Percentiles rank a stretch among this genome's conserved stretches.
Evolutionary conservation across 768 basidiomycete species (phyloP).

Genomic region (Leccinum subtestaceum): DNA sequence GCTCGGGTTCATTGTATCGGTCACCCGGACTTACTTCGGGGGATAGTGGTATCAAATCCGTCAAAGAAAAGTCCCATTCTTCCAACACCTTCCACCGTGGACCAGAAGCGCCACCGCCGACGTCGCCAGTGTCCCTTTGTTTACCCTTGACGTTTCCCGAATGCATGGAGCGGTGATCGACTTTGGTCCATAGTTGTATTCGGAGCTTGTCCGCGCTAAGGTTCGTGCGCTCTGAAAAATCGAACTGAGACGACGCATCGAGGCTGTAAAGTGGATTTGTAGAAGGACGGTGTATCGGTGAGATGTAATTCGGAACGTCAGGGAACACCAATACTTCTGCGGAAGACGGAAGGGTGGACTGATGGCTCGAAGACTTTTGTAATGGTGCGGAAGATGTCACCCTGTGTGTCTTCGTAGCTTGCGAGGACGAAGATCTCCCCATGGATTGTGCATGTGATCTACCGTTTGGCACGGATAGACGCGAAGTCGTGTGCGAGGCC

Average conservation of each 20-base stretch:
- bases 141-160: conserved; percentile 41
- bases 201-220: conserved; percentile 50
- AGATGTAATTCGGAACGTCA: conserved; percentile 64
- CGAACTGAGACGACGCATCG: conserved; percentile 47
- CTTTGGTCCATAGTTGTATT: conserved; percentile 59
- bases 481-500: conserved; percentile 8
- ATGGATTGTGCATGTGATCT: conserved; percentile 17
- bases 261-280: conserved; percentile 76
- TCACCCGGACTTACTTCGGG: conserved; percentile 50
- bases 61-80: conserved; percentile 63
- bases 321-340: conserved; percentile 12
- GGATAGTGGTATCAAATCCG: conserved; percentile 54
- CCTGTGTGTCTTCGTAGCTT: conserved; percentile 21
- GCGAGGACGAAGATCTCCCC: conserved; percentile 19
- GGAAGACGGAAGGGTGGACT: conserved; percentile 21
- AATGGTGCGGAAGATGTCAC: conserved; percentile 24
- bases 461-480: conserved; percentile 11
- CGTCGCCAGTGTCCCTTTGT: conserved; percentile 36
- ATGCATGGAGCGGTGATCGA: conserved; percentile 19
- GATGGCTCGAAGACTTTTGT: conserved; percentile 26
- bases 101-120: conserved; percentile 2
- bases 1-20: conserved; percentile 6
- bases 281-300: conserved; percentile 76
- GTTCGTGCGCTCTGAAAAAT: conserved; percentile 56
- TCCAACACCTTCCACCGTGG: conserved; percentile 62